Evolutionary conservation across 257 asterid genomes (phyloP).

Genomic region (Rhazya stricta): DNA sequence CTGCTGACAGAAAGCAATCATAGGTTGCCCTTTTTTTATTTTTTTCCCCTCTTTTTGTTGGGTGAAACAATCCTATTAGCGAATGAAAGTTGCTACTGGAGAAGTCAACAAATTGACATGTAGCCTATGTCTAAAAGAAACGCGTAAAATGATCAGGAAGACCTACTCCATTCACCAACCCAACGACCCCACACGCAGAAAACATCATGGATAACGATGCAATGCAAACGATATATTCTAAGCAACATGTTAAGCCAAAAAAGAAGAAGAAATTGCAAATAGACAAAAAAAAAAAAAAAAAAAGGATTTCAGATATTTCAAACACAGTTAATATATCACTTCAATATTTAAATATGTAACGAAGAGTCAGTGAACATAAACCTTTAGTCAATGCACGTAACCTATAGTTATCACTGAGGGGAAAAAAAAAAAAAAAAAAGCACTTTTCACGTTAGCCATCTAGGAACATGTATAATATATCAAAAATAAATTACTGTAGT

Average conservation of each 20-base stretch:
- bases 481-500: background rate
- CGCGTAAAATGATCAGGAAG: background rate
- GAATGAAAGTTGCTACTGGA: background rate
- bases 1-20: background rate
- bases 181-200: background rate
- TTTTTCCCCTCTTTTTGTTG: too few relatives aligned
- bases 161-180: constrained; percentile 4
- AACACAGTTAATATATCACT: background rate
- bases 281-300: background rate
- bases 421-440: too few relatives aligned
- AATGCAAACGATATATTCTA: too few relatives aligned
- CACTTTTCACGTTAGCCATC: background rate
- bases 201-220: background rate
- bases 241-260: background rate
- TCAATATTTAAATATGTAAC: background rate
- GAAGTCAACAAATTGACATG: background rate
- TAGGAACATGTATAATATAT: background rate
- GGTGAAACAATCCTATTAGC: too few relatives aligned
- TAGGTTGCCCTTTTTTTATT: too few relatives aligned
- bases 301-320: background rate
- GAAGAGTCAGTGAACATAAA: background rate
- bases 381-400: background rate
- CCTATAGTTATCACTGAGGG: too few relatives aligned
- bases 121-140: background rate
- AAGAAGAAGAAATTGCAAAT: background rate